These are phyloP conservation scores for Malassezia obtusa DNA, from an alignment of 1,284 basidiomycete genomes.

Conservation along the genomic window DNA sequence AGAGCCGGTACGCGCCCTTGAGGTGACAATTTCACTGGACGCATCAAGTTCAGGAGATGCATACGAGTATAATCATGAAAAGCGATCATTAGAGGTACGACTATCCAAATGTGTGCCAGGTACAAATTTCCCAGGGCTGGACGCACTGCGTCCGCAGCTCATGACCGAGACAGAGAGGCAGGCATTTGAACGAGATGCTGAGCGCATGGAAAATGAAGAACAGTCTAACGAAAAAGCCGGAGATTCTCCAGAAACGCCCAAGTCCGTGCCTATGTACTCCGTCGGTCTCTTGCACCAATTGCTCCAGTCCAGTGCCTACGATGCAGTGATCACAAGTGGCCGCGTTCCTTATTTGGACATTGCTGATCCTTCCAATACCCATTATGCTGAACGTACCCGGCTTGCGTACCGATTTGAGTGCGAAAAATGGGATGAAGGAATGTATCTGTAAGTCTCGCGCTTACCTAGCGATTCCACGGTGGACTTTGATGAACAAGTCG, in stretches of 20 bases:
- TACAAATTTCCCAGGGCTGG: constrained; percentile 1
- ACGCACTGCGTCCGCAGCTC: constrained; percentile 6
- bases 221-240: neutral
- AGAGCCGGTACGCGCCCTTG: neutral
- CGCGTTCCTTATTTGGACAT: constrained; percentile 10
- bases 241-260: neutral
- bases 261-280: neutral
- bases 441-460: constrained; percentile 4
- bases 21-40: neutral
- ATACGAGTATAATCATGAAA: neutral
- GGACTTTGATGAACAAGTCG: constrained; percentile 17
- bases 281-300: neutral
- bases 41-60: neutral
- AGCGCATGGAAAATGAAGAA: neutral
- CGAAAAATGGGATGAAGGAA: constrained; percentile 22
- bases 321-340: neutral
- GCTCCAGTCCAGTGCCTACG: neutral
- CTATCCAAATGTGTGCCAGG: constrained; percentile 1
- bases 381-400: neutral
- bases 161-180: constrained; percentile 5
- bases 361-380: neutral
- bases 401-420: constrained; percentile 7
- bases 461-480: neutral
- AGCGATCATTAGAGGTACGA: neutral
- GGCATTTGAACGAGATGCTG: constrained; percentile 3